Base-by-base conservation (phyloP, 2,329 filamentous ascomycete species). In the Cladosporium sp. region DNA sequence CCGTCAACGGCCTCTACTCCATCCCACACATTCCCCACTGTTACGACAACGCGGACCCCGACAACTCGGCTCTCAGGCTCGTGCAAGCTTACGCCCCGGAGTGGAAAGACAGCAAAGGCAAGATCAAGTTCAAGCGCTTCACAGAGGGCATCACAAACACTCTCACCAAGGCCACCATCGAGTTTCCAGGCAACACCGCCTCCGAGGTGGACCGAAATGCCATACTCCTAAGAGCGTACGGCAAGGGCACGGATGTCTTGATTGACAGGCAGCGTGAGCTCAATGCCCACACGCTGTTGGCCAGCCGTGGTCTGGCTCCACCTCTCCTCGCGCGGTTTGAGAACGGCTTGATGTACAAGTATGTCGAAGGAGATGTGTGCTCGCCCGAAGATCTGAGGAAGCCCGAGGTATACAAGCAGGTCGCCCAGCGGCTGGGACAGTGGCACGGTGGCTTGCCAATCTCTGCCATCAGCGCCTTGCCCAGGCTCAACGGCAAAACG, bases 111-210 rank as follows among this genome's bases (percentile, higher is more conserved):
- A 78, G 80, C 44, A 75, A 80, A 34, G 86, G 87, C 53, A 81
- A 85, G 41, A 79, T 98, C 63, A 84, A 93, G 65, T 89, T 97
- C 67, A 79, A 89, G 60, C 85, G 87, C 59, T 98, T 97, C 75
- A 98, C 90, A 37, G 93, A 98, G 66, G 93, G 93, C 66, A 98
- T 97, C 73, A 98, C 93, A 60, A 98, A 98, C 73, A 97, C 91
- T 59, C 76, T 92, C 45, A 77, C 90, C 58, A 91, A 91, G 69
- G 84, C 85, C n/a, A 73, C 87, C 66, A 88, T 89, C 68, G 80
- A 77, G 60, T 77, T 77, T 53, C 77, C 82, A 11, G 88, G 87
- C 46, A 76, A 86, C 59, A 85, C 87, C 46, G 81, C 86, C 62
- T 82, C 90, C 49, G 80, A 90, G 63, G 79, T 92, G 60, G 91